Evolutionary conservation across 2,329 filamentous ascomycete species (phyloP).

Genomic region (Hymenotorrendiella dingleyae): DNA sequence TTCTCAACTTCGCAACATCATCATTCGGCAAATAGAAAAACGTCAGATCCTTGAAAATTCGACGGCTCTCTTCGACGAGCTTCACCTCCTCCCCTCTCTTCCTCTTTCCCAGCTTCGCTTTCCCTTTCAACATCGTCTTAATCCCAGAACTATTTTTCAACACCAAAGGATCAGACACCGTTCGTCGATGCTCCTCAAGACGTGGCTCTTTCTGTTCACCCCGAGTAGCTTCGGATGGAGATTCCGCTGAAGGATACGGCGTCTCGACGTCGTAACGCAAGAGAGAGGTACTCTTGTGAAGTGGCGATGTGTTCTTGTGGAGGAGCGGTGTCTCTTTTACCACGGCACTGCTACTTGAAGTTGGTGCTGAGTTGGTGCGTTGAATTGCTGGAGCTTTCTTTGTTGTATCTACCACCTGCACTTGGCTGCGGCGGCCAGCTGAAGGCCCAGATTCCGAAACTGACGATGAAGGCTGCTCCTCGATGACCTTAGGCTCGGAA

Average conservation of each 20-base stretch:
- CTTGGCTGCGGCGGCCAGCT: no score
- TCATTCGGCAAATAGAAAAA: slow-evolving; percentile 81
- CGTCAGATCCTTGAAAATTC: slow-evolving; percentile 53
- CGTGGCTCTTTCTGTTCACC: slow-evolving; percentile 11
- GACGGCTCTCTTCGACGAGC: slow-evolving; percentile 44
- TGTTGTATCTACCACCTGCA: no score
- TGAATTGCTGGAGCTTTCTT: slow-evolving; percentile 20
- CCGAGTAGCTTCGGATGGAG: slow-evolving; percentile 7
- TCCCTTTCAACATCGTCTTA: slow-evolving; percentile 20
- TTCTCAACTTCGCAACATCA: slow-evolving; percentile 61
- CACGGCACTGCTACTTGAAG: slow-evolving; percentile 8
- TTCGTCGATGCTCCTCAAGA: slow-evolving; percentile 12
- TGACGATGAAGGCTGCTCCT: no score
- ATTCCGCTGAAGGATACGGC: no score
- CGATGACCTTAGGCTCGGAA: no score
- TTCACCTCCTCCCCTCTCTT: slow-evolving; percentile 39
- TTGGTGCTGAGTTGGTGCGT: slow-evolving; percentile 20
- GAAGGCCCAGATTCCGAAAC: no score
- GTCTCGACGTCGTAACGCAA: slow-evolving; percentile 20
- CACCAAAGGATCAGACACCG: slow-evolving; percentile 21
- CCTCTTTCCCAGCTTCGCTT: slow-evolving; percentile 40
- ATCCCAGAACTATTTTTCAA: slow-evolving; percentile 25
- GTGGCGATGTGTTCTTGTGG: no score
- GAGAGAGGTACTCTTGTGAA: no score
- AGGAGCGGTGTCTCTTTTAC: slow-evolving; percentile 12